A percentile compares a stretch with the other conserved stretches of the same genome.
Evolutionary conservation across 495 filamentous ascomycete species (phyloP).

Genomic region (Parachaetomium inaequale): DNA sequence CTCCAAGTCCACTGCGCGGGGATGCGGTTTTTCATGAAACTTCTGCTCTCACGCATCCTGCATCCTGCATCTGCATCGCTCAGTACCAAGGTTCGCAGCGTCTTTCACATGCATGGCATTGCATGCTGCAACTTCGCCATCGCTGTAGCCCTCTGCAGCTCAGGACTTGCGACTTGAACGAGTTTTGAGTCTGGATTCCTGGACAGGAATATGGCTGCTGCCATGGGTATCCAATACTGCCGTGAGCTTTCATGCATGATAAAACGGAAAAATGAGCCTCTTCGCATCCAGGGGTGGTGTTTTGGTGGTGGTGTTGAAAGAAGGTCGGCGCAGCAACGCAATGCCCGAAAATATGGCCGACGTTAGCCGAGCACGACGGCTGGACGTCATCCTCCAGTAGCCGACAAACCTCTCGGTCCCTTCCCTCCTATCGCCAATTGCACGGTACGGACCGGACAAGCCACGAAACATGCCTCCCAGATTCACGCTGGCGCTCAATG

Average conservation of each 20-base stretch:
- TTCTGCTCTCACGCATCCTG: no score
- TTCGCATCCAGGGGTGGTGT: not conserved
- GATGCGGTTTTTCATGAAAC: no score
- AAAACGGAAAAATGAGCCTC: not conserved
- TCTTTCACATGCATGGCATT: no score
- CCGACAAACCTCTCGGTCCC: not conserved
- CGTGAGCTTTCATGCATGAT: not conserved
- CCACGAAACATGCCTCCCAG: slow-evolving; percentile 19
- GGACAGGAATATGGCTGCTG: no score
- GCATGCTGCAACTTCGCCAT: no score
- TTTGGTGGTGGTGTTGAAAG: not conserved
- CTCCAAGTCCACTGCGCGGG: no score
- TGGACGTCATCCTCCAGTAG: slow-evolving; percentile 6
- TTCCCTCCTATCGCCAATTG: not conserved
- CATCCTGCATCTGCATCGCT: no score
- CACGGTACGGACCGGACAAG: not conserved
- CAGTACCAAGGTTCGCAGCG: no score
- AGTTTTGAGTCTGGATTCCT: no score
- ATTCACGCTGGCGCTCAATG: slow-evolving; percentile 4
- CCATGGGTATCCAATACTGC: no score
- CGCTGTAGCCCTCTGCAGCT: no score
- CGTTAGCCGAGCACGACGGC: slow-evolving; percentile 1
- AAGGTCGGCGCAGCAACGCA: not conserved
- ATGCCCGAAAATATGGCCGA: not conserved
- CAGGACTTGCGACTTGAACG: no score